Conservation (phyloP, 495 filamentous ascomycete species). For the Hypomontagnella monticulosa region DNA sequence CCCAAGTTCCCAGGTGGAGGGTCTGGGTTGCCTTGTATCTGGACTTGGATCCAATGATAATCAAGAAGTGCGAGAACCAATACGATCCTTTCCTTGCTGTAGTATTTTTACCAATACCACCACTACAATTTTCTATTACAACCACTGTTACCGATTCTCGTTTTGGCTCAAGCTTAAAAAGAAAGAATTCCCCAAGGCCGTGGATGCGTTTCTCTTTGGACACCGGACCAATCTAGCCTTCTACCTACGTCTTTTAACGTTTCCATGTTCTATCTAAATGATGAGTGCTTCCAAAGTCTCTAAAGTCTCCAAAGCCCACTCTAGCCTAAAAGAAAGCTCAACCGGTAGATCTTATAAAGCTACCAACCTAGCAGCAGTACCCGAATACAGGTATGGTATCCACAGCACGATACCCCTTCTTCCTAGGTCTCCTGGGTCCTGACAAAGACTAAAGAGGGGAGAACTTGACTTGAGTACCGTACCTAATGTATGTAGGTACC, state of each 20-base stretch:
- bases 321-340: constrained; percentile 24
- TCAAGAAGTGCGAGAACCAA: constrained; percentile 33
- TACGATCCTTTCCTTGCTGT: constrained; percentile 11
- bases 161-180: constrained; percentile 3
- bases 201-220: background rate
- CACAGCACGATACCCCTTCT: no score
- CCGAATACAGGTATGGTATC: constrained; percentile 7
- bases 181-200: background rate
- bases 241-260: constrained; percentile 9
- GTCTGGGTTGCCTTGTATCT: constrained; percentile 29
- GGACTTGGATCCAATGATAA: constrained; percentile 34
- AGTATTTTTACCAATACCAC: background rate
- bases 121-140: no score
- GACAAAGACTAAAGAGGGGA: no score
- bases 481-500: constrained; percentile 8
- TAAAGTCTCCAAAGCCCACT: background rate
- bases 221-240: background rate
- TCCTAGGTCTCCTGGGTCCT: no score
- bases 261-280: constrained; percentile 1
- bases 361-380: constrained; percentile 1
- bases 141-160: background rate
- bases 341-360: constrained; percentile 20
- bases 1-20: constrained; percentile 39
- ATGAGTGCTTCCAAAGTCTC: constrained; percentile 9
- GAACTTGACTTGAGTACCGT: background rate